These are phyloP conservation scores for Daedaleopsis nitida DNA, from an alignment of 768 basidiomycete species.

Conservation along the genomic window DNA sequence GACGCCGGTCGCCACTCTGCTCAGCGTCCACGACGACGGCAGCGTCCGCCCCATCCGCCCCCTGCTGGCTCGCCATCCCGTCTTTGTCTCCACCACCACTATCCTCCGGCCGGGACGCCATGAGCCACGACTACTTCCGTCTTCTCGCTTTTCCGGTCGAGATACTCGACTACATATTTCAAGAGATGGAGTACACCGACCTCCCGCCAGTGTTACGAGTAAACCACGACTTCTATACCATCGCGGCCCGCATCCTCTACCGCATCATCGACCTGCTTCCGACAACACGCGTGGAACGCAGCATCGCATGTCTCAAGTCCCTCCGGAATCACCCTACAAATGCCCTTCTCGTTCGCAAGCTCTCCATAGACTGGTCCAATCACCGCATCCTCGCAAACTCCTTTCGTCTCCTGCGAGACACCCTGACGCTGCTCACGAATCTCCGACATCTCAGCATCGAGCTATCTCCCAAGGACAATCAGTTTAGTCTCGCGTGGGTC, in stretches of 20 bases:
- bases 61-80: not conserved
- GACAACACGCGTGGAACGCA: conserved; percentile 31
- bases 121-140: conserved; percentile 5
- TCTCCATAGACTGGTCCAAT: conserved; percentile 47
- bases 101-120: not conserved
- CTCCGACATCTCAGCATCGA: conserved; percentile 53
- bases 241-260: conserved; percentile 38
- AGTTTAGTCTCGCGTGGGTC: conserved; percentile 48
- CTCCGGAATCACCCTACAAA: conserved; percentile 38
- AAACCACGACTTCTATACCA: conserved; percentile 29
- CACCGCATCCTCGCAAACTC: conserved; percentile 47
- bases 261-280: conserved; percentile 35
- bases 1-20: not conserved
- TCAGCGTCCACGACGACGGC: not conserved
- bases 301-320: conserved; percentile 41
- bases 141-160: conserved; percentile 37
- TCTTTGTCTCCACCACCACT: not conserved
- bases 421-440: conserved; percentile 40
- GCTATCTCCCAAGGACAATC: conserved; percentile 39
- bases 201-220: conserved; percentile 29
- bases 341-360: conserved; percentile 41
- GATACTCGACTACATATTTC: conserved; percentile 36
- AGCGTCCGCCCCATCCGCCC: not conserved
- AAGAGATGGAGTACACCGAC: conserved; percentile 28
- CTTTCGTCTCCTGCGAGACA: conserved; percentile 49